Evolutionary conservation across 176 grass and related monocot genomes (phyloP).

Genomic region (Aegilops umbellulata): DNA sequence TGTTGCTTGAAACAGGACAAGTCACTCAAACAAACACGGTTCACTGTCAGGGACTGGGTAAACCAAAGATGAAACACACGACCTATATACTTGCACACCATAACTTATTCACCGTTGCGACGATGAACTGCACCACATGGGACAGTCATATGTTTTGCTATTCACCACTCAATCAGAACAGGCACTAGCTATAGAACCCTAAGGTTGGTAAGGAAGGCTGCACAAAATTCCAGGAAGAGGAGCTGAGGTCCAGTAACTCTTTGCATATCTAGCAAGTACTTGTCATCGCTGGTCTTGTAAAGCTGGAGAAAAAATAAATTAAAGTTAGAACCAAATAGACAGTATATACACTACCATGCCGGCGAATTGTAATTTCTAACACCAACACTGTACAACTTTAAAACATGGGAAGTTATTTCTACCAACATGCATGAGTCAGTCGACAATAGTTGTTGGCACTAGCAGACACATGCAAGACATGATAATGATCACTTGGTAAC

Average conservation of each 20-base stretch:
- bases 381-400: neutral
- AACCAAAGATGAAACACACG: neutral
- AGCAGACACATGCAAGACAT: neutral
- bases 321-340: neutral
- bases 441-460: neutral
- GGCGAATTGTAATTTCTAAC: neutral
- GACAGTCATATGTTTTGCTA: conserved; percentile 50
- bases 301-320: conserved; percentile 48
- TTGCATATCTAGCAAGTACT: conserved; percentile 91
- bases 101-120: neutral
- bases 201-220: conserved; percentile 76
- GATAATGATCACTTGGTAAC: neutral
- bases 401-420: neutral
- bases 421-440: neutral
- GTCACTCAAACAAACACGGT: conserved; percentile 36
- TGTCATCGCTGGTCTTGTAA: conserved; percentile 81
- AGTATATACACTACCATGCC: neutral
- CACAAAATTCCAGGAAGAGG: conserved; percentile 86
- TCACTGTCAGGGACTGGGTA: neutral
- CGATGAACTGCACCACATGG: neutral
- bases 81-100: conserved; percentile 36
- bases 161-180: neutral
- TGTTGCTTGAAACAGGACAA: conserved; percentile 5
- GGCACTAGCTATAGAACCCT: conserved; percentile 52
- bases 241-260: conserved; percentile 74